Evolutionary conservation across 306 rosid genomes (phyloP), one percentile per base, ranked within the genome.

Genomic region (Gynostemma pentaphyllum): DNA sequence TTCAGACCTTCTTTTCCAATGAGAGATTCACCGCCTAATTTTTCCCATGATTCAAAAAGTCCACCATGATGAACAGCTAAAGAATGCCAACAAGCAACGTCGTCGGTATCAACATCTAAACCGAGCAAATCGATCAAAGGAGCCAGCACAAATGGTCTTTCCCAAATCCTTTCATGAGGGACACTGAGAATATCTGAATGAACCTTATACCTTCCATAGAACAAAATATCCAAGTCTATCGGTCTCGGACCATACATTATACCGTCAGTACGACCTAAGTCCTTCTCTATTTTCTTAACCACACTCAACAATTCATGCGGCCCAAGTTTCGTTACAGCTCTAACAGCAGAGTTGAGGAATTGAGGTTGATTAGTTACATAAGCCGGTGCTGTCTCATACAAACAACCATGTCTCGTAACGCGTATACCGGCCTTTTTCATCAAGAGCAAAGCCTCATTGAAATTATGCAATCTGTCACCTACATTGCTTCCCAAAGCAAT

Each of bases 151-250:
- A 92, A 92, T 0, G 96, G 96, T 54, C 96, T 78, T 60, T 92
- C 99, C 99, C 96, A 86, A 67, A 86, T 88, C 80, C 90, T 82
- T 81, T 88, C 95, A 49, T 92, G 95, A 37, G 99, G 96, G 62
- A 92, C 68, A 0, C 68, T 78, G 60, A 92, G 95, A 59, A 80
- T 70, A 55, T 82, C 81, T 19, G 95, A 88, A 26, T 73, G 72
- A 34, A 88, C 80, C 76, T 74, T 76, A 46, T 56, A 78, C 74
- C 80, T 88, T 60, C 95, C 99, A 53, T 88, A 86, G 68, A 92
- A 92, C 71, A 92, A 74, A 65, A 92, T 82, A 74, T 92, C 99
- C 36, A 86, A 78, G 82, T 92, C 99, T 57, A 86, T 88, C 48
- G 94, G 94, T 72, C 96, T 82, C 41, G 96, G 99, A 63, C 99